These are phyloP conservation scores for Hymenoscyphus occultus DNA, from an alignment of 2,329 filamentous ascomycete species.

Conservation along the genomic window DNA sequence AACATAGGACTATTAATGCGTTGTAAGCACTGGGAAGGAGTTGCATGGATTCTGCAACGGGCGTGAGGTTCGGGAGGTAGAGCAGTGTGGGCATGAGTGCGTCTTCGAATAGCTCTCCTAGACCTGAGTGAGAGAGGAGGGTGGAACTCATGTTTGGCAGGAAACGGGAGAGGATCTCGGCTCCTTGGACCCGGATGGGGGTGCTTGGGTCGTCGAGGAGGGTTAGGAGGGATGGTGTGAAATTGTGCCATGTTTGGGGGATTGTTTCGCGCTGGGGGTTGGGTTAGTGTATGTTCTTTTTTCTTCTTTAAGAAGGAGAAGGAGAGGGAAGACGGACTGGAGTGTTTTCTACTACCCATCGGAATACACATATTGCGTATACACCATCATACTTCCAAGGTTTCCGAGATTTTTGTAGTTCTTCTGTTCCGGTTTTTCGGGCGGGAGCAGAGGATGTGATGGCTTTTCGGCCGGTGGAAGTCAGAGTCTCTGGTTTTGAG, in stretches of 20 bases:
- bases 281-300: not conserved
- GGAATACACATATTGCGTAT: constrained; percentile 53
- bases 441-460: constrained; percentile 43
- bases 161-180: constrained; percentile 53
- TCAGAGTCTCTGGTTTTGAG: constrained; percentile 52
- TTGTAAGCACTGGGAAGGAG: constrained; percentile 66
- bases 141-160: constrained; percentile 51
- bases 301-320: not conserved
- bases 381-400: constrained; percentile 59
- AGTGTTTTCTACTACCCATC: constrained; percentile 56
- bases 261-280: constrained; percentile 42
- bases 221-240: constrained; percentile 66
- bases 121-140: constrained; percentile 59
- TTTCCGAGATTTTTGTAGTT: constrained; percentile 45
- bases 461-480: constrained; percentile 54
- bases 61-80: constrained; percentile 73
- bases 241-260: constrained; percentile 61
- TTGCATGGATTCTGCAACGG: constrained; percentile 63
- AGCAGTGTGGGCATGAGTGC: constrained; percentile 69
- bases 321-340: constrained; percentile 42
- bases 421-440: constrained; percentile 36
- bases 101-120: constrained; percentile 66
- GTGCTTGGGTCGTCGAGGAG: constrained; percentile 63
- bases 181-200: constrained; percentile 52
- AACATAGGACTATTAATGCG: constrained; percentile 58